A percentile compares a stretch with the other conserved stretches of the same genome.
Evolutionary conservation across 2,329 filamentous ascomycete genomes (phyloP).

Genomic region (Curvularia eragrostidis): DNA sequence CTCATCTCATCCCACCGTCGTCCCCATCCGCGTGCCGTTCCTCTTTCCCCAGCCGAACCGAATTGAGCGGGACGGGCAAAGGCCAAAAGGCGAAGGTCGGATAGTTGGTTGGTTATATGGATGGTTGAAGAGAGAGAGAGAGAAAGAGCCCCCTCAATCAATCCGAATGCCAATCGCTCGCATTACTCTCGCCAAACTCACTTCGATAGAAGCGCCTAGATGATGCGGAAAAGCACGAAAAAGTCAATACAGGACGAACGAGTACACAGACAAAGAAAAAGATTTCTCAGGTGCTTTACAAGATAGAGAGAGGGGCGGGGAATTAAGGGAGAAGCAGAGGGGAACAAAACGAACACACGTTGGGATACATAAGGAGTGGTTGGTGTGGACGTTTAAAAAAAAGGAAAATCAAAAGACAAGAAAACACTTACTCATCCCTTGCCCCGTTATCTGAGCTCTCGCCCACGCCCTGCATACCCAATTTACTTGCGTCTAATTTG

Average conservation of each 20-base stretch:
- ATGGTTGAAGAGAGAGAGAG: neutral
- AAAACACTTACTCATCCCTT: slow-evolving; percentile 30
- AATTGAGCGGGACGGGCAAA: neutral
- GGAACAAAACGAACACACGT: neutral
- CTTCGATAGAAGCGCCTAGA: slow-evolving; percentile 21
- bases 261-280: neutral
- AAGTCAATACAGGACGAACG: slow-evolving; percentile 17
- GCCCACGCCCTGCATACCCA: slow-evolving; percentile 16
- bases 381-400: no score
- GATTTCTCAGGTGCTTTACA: neutral
- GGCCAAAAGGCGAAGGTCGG: neutral
- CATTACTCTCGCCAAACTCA: slow-evolving; percentile 33
- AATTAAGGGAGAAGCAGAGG: neutral
- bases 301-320: neutral
- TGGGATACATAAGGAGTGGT: neutral
- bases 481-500: slow-evolving; percentile 23
- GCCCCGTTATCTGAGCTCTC: slow-evolving; percentile 37
- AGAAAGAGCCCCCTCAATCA: slow-evolving; percentile 6
- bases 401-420: no score
- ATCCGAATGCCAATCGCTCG: slow-evolving; percentile 32
- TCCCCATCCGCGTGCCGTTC: neutral
- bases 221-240: neutral
- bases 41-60: neutral
- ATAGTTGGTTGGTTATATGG: neutral
- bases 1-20: neutral